Conservation (phyloP, 257 asterid genomes). For the Solanum paucissectum region DNA sequence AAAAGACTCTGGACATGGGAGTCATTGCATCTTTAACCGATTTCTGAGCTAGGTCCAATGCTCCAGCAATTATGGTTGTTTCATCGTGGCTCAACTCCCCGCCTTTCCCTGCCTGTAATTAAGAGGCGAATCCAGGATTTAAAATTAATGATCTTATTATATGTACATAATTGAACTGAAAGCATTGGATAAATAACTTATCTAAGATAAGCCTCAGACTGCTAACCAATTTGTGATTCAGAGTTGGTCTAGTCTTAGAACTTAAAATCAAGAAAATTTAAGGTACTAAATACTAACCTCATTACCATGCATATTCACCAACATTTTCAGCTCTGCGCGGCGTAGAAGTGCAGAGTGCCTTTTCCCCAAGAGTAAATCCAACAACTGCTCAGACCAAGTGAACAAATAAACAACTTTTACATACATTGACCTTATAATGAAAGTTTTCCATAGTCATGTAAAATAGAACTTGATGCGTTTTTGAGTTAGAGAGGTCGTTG, state of each 20-base stretch:
- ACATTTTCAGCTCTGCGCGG: conserved; percentile 56
- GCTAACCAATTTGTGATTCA: not conserved
- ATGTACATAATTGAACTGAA: not conserved
- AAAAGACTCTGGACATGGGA: conserved; percentile 38
- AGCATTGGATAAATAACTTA: not conserved
- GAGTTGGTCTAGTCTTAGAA: not conserved
- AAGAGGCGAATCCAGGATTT: not conserved
- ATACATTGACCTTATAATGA: not conserved
- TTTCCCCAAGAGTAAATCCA: conserved; percentile 53
- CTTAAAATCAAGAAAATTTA: not conserved
- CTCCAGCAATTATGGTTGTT: conserved; percentile 62
- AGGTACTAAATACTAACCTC: conserved; percentile 19
- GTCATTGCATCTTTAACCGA: conserved; percentile 64
- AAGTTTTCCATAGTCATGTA: not conserved
- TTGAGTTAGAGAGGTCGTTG: too few species aligned
- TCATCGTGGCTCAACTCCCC: conserved; percentile 63
- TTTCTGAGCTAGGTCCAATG: conserved; percentile 49
- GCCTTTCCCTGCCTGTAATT: conserved; percentile 62
- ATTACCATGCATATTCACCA: conserved; percentile 56
- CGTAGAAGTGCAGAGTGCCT: conserved; percentile 41
- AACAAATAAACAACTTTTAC: not conserved
- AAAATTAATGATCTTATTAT: not conserved
- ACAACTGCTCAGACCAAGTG: conserved; percentile 15
- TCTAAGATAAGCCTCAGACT: not conserved
- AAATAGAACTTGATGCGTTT: too few species aligned